Base-by-base conservation (phyloP, 1,284 basidiomycete species). In the Rhodotorula sp. region DNA sequence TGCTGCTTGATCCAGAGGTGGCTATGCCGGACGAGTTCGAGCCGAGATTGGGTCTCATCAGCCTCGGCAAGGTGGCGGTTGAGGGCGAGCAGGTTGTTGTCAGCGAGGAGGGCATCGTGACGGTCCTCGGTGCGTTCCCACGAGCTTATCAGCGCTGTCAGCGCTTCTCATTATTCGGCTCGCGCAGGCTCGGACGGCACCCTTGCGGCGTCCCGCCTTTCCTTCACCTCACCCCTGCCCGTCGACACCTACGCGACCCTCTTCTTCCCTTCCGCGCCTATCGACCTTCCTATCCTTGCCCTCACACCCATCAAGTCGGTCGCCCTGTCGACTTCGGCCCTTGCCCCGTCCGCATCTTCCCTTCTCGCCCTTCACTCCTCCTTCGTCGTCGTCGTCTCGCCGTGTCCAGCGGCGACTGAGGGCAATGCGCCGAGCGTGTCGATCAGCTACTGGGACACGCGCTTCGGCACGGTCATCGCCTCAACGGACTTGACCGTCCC, bases 351-450 rank as follows among this genome's bases (percentile, higher is more conserved):
- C 2, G 67, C 34, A 29, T 37, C 72, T 19, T 25, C 59, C 27
- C 61, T 76, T 46, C 70, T 74, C 34, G 73, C 75, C n/a, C 67
- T 76, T 5, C 75, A 72, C 46, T 72, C 75, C 0, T 75, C 75
- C 44, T 76, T 76, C 55, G 65, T 76, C 21, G 64, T 69, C 53
- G 59, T 75, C 53, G 63, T 64, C 17, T 59, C 71, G 0, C 65
- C 63, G 0, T 63, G 71, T 0, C 64, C 61, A 22, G 8, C 41
- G 6, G n/a, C 29, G 39, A 25, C 41, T 19, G 39, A 44, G 19
- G 59, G 58, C 25, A 19, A 29, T 7, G 34, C 68, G 4, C 72
- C 71, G 21, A 37, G 62, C 41, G 70, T 68, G 17, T 55, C 66
- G 1, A 41, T 61, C n/a, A 68, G 66, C 5, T 65, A 59, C 55